These are phyloP conservation scores for Plasmodium vinckei DNA, from an alignment of 169 alveolate genomes.

Conservation along the genomic window DNA sequence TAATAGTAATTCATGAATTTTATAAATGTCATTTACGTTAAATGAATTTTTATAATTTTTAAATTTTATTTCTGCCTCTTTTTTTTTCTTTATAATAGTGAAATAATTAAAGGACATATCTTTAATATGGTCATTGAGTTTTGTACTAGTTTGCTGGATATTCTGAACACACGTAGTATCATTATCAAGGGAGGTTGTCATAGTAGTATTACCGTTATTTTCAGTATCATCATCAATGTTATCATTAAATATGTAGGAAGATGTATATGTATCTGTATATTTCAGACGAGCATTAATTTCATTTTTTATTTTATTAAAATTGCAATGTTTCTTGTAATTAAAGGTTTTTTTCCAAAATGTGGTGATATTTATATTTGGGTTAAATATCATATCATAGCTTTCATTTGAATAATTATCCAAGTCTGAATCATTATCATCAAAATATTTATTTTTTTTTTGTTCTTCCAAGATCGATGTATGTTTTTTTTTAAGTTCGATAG, in stretches of 20 bases:
- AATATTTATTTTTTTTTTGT: slow-evolving; percentile 15
- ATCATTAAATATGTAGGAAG: neutral
- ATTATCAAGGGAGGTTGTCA: neutral
- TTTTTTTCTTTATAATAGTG: slow-evolving; percentile 25
- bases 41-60: slow-evolving; percentile 27
- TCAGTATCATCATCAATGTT: no score
- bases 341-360: slow-evolving; percentile 54
- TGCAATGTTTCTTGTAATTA: slow-evolving; percentile 39
- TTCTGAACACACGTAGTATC: slow-evolving; percentile 1
- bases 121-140: slow-evolving; percentile 23
- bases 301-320: slow-evolving; percentile 42
- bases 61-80: slow-evolving; percentile 32
- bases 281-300: slow-evolving; percentile 22
- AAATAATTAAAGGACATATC: slow-evolving; percentile 19
- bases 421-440: slow-evolving; percentile 11
- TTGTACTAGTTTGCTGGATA: slow-evolving; percentile 3
- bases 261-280: neutral
- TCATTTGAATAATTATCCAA: slow-evolving; percentile 3
- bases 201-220: no score
- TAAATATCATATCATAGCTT: slow-evolving; percentile 3
- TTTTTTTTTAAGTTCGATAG: slow-evolving; percentile 65
- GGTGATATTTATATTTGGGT: slow-evolving; percentile 20
- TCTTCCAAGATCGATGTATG: slow-evolving; percentile 46
- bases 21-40: slow-evolving; percentile 27
- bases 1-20: slow-evolving; percentile 32